Base-by-base conservation (phyloP, 2,329 filamentous ascomycete genomes). In the Colletotrichum coccodes region DNA sequence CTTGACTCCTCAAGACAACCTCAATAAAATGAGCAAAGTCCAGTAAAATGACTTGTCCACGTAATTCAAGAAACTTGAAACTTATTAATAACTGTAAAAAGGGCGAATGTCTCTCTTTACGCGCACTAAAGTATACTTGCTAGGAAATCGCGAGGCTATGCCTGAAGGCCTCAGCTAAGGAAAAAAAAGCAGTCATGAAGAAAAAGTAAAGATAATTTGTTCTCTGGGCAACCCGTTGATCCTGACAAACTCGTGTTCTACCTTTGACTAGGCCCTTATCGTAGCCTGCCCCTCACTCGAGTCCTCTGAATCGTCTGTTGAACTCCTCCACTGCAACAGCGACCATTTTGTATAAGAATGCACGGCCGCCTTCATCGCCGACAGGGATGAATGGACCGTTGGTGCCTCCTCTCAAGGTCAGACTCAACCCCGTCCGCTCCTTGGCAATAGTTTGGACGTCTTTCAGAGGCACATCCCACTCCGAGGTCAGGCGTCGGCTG, bases 391-490 rank as follows among this genome's bases (percentile, higher is more conserved):
- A 99, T 3, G 96, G 96, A 0, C 96, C 96, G 77, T 97, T 97
- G 3, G 92, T 93, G 4, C 95, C 95, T 12, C 95, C 95, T 73
- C 97, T 92, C 72, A 98, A 83, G 53, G 93, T 91, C 71, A 99
- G 89, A 73, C 93, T 95, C 81, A 99, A 90, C 0, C 96, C 97
- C 0, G 96, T 99, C 60, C 96, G 86, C 85, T 99, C 97, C 84
- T 98, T 99, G 52, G 92, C 93, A 72, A 99, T 98, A 0, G 95
- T 98, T 84, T 98, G 95, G 23, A 99, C 90, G 78, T 99, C 96
- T 77, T 96, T 98, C 72, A 99, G 86, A 30, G 94, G 93, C 12
- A 98, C 94, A 76, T 99, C 96, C 96, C 96, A 99, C 81, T 98
- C 95, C 21, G 91, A 95, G 60, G 90, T 91, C 75, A 99, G 85